Percentiles rank a stretch among this genome's conserved stretches.
Evolutionary conservation across 192 early-diverging fungal species (phyloP).

Genomic region (Rhizophagus prolifer): DNA sequence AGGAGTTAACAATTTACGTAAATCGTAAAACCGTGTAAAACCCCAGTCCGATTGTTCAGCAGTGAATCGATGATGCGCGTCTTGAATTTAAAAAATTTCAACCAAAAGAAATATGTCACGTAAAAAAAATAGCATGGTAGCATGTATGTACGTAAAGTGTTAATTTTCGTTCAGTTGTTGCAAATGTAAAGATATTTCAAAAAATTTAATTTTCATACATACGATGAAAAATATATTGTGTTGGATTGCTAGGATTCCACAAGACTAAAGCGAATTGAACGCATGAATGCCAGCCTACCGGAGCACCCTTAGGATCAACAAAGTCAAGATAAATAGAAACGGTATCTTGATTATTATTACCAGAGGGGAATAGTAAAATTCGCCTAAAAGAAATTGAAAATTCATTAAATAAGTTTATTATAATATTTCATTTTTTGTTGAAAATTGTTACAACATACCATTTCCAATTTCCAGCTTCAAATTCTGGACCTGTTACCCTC

Average conservation of each 20-base stretch:
- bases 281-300: slow-evolving; percentile 77
- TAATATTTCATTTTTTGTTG: too few relatives aligned
- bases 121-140: too few relatives aligned
- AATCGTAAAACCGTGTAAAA: slow-evolving; percentile 76
- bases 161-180: too few relatives aligned
- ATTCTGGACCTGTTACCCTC: slow-evolving; percentile 48
- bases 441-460: slow-evolving; percentile 43
- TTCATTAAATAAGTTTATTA: too few relatives aligned
- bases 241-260: slow-evolving; percentile 64
- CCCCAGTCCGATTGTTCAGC: slow-evolving; percentile 92
- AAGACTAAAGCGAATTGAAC: slow-evolving; percentile 78
- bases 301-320: slow-evolving; percentile 60
- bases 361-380: slow-evolving; percentile 85
- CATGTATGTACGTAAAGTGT: too few relatives aligned
- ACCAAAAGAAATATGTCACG: too few relatives aligned
- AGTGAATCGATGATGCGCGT: slow-evolving; percentile 80
- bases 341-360: slow-evolving; percentile 70
- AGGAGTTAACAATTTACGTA: slow-evolving; percentile 44
- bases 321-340: slow-evolving; percentile 90
- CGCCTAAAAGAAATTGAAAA: slow-evolving; percentile 53
- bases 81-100: slow-evolving; percentile 28
- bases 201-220: slow-evolving; percentile 36
- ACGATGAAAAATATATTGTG: slow-evolving; percentile 49
- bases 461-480: slow-evolving; percentile 49
- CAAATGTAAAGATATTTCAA: too few relatives aligned